A percentile compares a stretch with the other conserved stretches of the same genome.
These are phyloP conservation scores for Globisporangium heterothallicum DNA, from an alignment of 352 stramenopile genomes.

Conservation along the genomic window DNA sequence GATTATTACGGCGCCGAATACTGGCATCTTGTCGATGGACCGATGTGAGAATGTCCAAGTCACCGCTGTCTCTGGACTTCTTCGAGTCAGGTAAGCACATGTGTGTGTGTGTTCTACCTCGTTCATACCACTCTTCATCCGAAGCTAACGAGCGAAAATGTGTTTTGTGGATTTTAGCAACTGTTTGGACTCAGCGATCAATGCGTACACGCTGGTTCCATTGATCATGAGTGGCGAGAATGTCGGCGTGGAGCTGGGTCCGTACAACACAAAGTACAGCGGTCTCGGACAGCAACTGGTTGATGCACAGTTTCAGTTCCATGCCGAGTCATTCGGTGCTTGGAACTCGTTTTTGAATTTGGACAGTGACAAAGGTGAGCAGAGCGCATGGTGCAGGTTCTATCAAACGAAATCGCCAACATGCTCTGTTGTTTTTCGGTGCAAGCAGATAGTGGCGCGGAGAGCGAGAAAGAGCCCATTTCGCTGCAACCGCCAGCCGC, in stretches of 20 bases:
- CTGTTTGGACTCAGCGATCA: slow-evolving; percentile 90
- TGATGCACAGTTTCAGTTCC: slow-evolving; percentile 35
- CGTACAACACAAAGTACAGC: slow-evolving; percentile 95
- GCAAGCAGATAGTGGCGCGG: slow-evolving; percentile 26
- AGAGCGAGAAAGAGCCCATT: slow-evolving; percentile 50
- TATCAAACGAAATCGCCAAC: not conserved
- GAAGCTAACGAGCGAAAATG: no score
- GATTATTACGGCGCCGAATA: slow-evolving; percentile 93
- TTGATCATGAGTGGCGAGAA: slow-evolving; percentile 95
- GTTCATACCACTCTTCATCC: no score
- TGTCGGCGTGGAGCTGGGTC: slow-evolving; percentile 90
- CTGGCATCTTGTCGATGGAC: slow-evolving; percentile 89
- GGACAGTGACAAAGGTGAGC: slow-evolving; percentile 53
- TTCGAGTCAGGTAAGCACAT: slow-evolving; percentile 81
- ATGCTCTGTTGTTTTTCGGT: not conserved
- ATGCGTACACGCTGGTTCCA: slow-evolving; percentile 88
- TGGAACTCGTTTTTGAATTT: slow-evolving; percentile 73
- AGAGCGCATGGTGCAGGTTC: not conserved
- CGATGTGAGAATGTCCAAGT: slow-evolving; percentile 94
- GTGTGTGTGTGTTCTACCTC: no score
- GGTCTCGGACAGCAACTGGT: slow-evolving; percentile 77
- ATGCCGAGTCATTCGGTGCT: slow-evolving; percentile 39
- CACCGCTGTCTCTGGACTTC: slow-evolving; percentile 74
- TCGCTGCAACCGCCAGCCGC: slow-evolving; percentile 47
- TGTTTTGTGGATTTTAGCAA: slow-evolving; percentile 76